Evolutionary conservation across 2,329 filamentous ascomycete species (phyloP), one percentile per base, ranked within the genome.

Genomic region (Macrophomina tecta): DNA sequence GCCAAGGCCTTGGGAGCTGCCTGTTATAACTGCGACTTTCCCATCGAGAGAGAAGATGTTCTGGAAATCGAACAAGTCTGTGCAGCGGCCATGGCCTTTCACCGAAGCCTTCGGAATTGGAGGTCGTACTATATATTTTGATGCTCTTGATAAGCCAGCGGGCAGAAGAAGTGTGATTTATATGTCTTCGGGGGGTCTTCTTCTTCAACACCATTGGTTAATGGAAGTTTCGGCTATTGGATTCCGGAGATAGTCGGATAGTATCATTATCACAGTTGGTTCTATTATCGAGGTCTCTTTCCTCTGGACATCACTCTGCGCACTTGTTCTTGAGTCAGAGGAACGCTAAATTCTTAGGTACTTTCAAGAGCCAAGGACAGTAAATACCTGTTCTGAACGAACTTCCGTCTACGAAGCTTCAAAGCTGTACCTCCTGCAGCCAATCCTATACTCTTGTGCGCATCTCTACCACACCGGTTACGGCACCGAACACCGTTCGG

Each of bases 1-100:
- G 16, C 78, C 78, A 23, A 80, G 71, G 1, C 78, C 78, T 71
- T 78, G 72, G 2, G 78, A 80, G 32, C 80, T 75, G 68, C 77
- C 75, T 38, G 77, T 78, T 4, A 79, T 72, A n/a, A 79, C 69
- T 38, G 76, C 77, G 8, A 78, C 72, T 66, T 79, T 78, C 68
- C 75, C 77, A 28, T 77, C 75, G 5, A 78, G 75, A 64, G 74
- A 72, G 67, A 79, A 79, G 69, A 79, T 73, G 67, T 71, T 70
- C 53, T 73, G 69, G 68, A 78, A 78, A 56, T 75, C 69, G 67
- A 69, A 72, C 8, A 78, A 51, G 5, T 78, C 48, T 14, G 52
- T 14, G 52, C 52, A 5, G 52, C 32, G 9, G 51, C 28, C 58
- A 62, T 72, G 18, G 18, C 4, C 16, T 18, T n/a, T 52, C 4